Conservation (phyloP, 2,329 filamentous ascomycete species). For the Camillea tinctor region DNA sequence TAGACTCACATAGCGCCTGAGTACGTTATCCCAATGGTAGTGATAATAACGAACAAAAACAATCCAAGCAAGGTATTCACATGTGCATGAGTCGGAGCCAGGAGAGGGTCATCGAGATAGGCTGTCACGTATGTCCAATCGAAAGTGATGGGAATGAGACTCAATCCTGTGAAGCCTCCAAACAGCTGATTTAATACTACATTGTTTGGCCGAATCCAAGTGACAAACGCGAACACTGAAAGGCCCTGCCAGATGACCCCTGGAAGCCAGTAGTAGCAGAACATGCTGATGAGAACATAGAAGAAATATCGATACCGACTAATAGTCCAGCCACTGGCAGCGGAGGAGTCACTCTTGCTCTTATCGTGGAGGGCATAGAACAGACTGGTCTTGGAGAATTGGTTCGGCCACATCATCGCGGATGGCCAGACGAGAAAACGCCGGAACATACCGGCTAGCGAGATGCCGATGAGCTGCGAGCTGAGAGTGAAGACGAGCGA, state of each 20-base stretch:
- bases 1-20: conserved; percentile 39
- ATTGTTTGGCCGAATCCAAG: conserved; percentile 48
- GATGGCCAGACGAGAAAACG: conserved; percentile 49
- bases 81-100: conserved; percentile 37
- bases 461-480: conserved; percentile 53
- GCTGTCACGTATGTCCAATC: conserved; percentile 42
- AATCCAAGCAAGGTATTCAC: conserved; percentile 43
- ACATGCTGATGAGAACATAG: conserved; percentile 40
- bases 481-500: conserved; percentile 48
- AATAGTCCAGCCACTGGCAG: conserved; percentile 44
- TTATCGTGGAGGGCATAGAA: conserved; percentile 45
- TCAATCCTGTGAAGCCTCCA: conserved; percentile 44
- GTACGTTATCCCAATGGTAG: conserved; percentile 49
- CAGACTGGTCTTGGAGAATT: conserved; percentile 47
- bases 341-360: conserved; percentile 38
- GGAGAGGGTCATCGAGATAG: conserved; percentile 35
- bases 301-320: conserved; percentile 47
- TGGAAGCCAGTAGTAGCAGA: conserved; percentile 54
- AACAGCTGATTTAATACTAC: conserved; percentile 48
- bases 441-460: conserved; percentile 48
- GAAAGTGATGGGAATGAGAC: conserved; percentile 44
- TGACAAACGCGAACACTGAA: conserved; percentile 46
- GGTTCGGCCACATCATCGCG: conserved; percentile 51
- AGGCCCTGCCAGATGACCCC: conserved; percentile 49
- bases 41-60: conserved; percentile 38